phyloP scores from a whole-genome alignment of 2,329 filamentous ascomycete genomes.

The Exophiala phaeomuriformis region DNA sequence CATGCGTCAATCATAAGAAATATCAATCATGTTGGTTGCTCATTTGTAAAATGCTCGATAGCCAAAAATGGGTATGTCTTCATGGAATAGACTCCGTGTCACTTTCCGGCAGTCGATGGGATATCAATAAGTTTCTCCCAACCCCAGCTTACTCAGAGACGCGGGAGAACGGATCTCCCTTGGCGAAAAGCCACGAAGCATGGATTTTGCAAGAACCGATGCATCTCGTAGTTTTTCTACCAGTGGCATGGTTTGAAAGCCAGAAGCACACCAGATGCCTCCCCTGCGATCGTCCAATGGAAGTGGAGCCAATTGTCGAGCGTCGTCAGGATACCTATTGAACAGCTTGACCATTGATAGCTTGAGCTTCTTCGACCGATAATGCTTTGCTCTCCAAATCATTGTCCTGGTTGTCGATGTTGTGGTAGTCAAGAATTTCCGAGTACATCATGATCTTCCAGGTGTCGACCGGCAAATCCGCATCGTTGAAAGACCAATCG shows the following conservation, averaged over 20 bases:
- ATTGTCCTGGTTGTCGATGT: constrained; percentile 56
- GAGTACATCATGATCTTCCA: constrained; percentile 99
- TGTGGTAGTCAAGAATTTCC: constrained; percentile 97
- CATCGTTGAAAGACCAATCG: constrained; percentile 99
- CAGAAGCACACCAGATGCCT: too few species aligned
- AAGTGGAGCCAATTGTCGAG: too few species aligned
- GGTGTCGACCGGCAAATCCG: constrained; percentile 93
- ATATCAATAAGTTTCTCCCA: too few species aligned
- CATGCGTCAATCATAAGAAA: not conserved
- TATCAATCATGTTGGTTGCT: not conserved
- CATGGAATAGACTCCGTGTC: too few species aligned
- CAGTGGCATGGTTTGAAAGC: too few species aligned
- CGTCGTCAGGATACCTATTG: constrained; percentile 5
- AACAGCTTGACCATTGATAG: constrained; percentile 23
- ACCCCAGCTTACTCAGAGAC: too few species aligned
- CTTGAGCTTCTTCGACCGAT: constrained; percentile 26
- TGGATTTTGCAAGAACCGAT: too few species aligned
- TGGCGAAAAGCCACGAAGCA: too few species aligned
- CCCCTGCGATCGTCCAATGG: too few species aligned
- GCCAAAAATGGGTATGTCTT: not conserved
- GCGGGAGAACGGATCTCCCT: too few species aligned
- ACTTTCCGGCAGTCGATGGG: too few species aligned
- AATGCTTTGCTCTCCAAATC: constrained; percentile 23
- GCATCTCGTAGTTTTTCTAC: too few species aligned
- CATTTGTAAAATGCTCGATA: not conserved